phyloP scores from a whole-genome alignment of 2,329 filamentous ascomycete genomes.

The Fusarium miscanthi region DNA sequence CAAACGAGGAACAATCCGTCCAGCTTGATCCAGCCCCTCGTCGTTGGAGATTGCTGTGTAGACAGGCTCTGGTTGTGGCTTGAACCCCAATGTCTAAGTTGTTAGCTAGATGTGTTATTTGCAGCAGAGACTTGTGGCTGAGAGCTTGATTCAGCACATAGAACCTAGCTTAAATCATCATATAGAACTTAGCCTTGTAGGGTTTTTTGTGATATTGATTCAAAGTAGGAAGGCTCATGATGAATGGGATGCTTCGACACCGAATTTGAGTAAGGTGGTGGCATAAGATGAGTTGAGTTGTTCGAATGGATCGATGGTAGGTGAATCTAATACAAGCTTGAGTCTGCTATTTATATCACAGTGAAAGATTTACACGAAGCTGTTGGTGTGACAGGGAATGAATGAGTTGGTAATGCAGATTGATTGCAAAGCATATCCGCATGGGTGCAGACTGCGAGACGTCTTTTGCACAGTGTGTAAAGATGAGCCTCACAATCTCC shows the following conservation, averaged over 20 bases:
- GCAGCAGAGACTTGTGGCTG: too few species aligned
- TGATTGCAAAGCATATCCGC: neutral
- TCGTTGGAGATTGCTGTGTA: neutral
- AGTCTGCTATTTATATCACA: neutral
- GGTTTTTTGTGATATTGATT: neutral
- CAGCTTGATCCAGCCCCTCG: neutral
- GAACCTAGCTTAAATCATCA: too few species aligned
- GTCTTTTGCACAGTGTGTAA: too few species aligned
- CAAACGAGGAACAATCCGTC: neutral
- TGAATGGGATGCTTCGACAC: neutral
- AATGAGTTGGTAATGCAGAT: neutral
- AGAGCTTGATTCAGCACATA: too few species aligned
- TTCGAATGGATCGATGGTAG: neutral
- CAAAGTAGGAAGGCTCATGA: neutral
- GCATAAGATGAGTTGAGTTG: too few species aligned
- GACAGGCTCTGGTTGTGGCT: neutral
- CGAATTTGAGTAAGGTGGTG: neutral
- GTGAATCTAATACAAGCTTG: too few species aligned
- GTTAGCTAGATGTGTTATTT: too few species aligned
- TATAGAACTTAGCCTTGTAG: too few species aligned
- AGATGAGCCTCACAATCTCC: neutral
- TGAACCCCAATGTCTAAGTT: neutral
- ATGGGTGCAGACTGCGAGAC: neutral
- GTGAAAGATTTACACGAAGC: neutral
- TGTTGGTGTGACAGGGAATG: too few species aligned